Base-by-base conservation (phyloP, 176 grass and related monocot species). In the Dactylis glomerata region DNA sequence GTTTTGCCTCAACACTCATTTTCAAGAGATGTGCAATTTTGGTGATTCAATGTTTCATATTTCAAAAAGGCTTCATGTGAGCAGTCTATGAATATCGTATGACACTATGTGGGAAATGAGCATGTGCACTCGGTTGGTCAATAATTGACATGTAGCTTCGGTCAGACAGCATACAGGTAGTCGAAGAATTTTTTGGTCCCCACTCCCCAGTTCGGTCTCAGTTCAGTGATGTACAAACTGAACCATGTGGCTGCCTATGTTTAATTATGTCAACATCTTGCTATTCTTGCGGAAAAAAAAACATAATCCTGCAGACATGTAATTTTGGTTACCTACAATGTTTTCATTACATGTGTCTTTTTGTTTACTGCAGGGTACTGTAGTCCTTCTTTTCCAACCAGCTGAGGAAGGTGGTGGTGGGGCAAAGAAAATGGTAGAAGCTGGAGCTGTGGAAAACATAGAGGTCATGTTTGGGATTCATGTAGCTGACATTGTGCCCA, bases 401-500 rank as follows among this genome's bases (percentile, higher is more conserved):
- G 96, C 96, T 41, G 92, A 98, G 77, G 92, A 98, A 92, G 91
- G 92, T 80, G 92, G 89, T 13, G 92, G 83, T 37, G 92, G 92
- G 23, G 90, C 96, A 76, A 86, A 90, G 91, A 95, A 92, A 98
- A 98, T 98, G 92, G 68, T 98, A 84, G 95, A 98, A 46, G 87
- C 68, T 67, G 91, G 92, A 71, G 91, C 85, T 36, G 51, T 92
- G 57, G 87, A 91, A 67, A 95, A 95, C 70, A 87, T 98, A 80
- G 91, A 95, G 78, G 89, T 83, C 81, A 98, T 95, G 54, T 98
- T 98, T 82, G 92, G 89, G 28, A 76, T 93, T 91, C 95, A 98
- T 32, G 14, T 98, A 56, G 79, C 92, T 49, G 57, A 73, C 13
- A 33, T 31, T 72, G 46, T 85, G 37, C 92, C 91, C 73, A 27